A percentile compares a stretch with the other conserved stretches of the same genome.
Conservation (phyloP, 176 grass and related monocot species). For the Eragrostis curvula region DNA sequence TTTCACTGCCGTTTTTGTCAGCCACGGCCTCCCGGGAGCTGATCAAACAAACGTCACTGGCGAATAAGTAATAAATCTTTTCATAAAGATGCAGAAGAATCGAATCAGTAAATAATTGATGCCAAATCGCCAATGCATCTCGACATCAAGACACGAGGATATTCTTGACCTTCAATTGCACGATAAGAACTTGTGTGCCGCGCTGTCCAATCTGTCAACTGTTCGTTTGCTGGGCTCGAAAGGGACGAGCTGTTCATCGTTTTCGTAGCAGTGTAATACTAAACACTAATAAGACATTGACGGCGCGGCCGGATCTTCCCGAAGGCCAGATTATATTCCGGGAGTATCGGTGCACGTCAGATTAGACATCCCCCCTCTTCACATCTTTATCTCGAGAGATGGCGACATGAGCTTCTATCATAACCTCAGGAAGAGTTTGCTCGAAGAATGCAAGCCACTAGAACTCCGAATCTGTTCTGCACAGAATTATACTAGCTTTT, state of each 20-base stretch:
- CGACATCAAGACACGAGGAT: conserved; percentile 7
- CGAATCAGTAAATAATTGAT: not conserved
- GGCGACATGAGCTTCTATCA: not conserved
- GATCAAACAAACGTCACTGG: not conserved
- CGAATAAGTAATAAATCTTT: not conserved
- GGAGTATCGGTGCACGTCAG: conserved; percentile 24
- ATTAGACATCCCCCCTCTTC: not conserved
- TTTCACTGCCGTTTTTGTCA: not conserved
- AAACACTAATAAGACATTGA: conserved; percentile 20
- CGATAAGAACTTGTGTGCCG: conserved; percentile 4
- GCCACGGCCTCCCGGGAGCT: not conserved
- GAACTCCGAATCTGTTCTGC: not conserved
- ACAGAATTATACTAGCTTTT: not conserved
- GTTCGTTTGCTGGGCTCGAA: not conserved
- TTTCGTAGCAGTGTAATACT: conserved; percentile 22
- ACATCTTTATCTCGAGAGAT: not conserved
- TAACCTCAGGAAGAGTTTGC: conserved; percentile 7
- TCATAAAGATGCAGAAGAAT: not conserved
- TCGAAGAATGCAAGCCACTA: not conserved
- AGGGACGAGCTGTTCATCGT: conserved; percentile 23
- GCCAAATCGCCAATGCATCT: conserved; percentile 5
- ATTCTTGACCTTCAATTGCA: conserved; percentile 16
- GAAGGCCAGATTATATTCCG: conserved; percentile 19
- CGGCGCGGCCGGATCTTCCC: conserved; percentile 12
- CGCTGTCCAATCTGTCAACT: not conserved